phyloP scores from a whole-genome alignment of 768 basidiomycete genomes.

The Boletus sp. region DNA sequence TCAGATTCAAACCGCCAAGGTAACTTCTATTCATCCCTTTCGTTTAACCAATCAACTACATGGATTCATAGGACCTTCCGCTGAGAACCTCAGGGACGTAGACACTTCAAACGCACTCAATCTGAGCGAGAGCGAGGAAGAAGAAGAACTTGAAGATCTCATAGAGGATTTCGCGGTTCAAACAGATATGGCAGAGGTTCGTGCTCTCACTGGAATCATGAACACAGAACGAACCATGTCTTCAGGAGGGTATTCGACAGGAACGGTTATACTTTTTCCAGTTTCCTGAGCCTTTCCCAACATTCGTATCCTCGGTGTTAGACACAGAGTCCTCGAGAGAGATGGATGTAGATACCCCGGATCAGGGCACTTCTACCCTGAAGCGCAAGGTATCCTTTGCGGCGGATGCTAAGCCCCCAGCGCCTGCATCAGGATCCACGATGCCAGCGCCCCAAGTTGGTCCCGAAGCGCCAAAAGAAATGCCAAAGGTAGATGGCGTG shows the following conservation, averaged over 20 bases:
- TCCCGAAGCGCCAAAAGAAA: slow-evolving; percentile 27
- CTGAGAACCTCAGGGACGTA: slow-evolving; percentile 28
- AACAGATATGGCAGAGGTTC: slow-evolving; percentile 40
- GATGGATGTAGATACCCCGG: slow-evolving; percentile 34
- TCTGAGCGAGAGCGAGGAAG: slow-evolving; percentile 74
- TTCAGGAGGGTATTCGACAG: slow-evolving; percentile 51
- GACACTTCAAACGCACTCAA: slow-evolving; percentile 62
- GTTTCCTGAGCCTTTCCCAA: slow-evolving; percentile 84
- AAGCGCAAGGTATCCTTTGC: slow-evolving; percentile 62
- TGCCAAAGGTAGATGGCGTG: slow-evolving; percentile 60
- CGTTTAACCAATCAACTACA: background rate
- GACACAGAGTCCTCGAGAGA: slow-evolving; percentile 28
- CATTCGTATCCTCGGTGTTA: slow-evolving; percentile 47
- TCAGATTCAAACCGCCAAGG: slow-evolving; percentile 34
- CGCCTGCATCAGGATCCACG: slow-evolving; percentile 26
- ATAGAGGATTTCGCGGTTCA: slow-evolving; percentile 63
- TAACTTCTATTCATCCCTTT: slow-evolving; percentile 16
- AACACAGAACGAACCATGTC: background rate
- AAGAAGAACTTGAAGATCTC: slow-evolving; percentile 77
- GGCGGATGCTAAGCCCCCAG: slow-evolving; percentile 53
- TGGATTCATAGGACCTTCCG: slow-evolving; percentile 4
- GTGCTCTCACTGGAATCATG: background rate
- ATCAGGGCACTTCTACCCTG: slow-evolving; percentile 25
- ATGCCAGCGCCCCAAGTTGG: slow-evolving; percentile 19
- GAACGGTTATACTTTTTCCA: slow-evolving; percentile 86